These are phyloP conservation scores for Tulasnella sp. DNA, from an alignment of 768 basidiomycete genomes.

Conservation along the genomic window DNA sequence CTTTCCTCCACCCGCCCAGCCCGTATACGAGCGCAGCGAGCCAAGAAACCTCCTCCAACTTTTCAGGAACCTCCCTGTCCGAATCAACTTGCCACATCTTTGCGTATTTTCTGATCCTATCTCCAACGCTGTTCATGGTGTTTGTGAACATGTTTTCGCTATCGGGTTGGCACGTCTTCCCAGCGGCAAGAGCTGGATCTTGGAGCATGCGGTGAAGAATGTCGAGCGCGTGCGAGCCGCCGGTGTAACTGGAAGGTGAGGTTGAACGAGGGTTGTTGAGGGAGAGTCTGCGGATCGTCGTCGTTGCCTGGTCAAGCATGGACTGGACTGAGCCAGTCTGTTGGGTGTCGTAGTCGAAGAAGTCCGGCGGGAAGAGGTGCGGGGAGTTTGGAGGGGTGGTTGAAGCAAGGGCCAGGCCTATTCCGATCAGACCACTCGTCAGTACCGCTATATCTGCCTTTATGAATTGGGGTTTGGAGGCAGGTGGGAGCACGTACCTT, in stretches of 20 bases:
- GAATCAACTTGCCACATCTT: conserved; percentile 17
- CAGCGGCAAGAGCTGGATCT: conserved; percentile 19
- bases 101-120: conserved; percentile 21
- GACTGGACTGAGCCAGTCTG: background rate
- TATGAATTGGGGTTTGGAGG: background rate
- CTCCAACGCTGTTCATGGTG: conserved; percentile 3
- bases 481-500: conserved; percentile 5
- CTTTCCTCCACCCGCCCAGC: conserved; percentile 17
- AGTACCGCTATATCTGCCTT: too few species aligned
- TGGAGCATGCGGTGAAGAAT: conserved; percentile 21
- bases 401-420: background rate
- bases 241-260: background rate
- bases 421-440: background rate
- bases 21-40: conserved; percentile 19
- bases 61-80: conserved; percentile 1
- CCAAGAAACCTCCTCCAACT: conserved; percentile 28
- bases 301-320: background rate
- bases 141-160: background rate
- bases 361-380: background rate
- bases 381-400: conserved; percentile 6
- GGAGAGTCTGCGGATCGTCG: background rate
- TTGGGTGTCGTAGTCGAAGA: conserved; percentile 4
- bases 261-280: background rate
- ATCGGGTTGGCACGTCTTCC: conserved; percentile 6
- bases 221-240: background rate